Base-by-base conservation (phyloP, 225 moss, liverwort and hornwort genomes). In the Lunularia cruciata region DNA sequence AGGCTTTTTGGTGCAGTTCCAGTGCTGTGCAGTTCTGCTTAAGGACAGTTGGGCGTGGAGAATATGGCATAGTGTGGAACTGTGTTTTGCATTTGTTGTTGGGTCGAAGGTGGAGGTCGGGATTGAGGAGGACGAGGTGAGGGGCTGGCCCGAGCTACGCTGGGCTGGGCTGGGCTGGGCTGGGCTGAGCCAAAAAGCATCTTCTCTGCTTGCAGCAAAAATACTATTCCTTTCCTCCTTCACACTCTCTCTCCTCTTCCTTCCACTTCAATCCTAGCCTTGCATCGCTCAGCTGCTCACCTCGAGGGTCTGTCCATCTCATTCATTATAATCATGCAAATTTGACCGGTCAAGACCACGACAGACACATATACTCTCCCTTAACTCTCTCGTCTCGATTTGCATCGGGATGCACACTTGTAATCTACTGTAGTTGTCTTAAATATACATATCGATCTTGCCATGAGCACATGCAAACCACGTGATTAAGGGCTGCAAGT, bases 401-500 rank as follows among this genome's bases (percentile, higher is more conserved):
- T 63, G 40, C 63, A 40, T 63, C 43, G 63, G 63, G 63, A 63
- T 63, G 63, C 63, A 42, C 63, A 39, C 16, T 63, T 63, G 63
- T 63, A 42, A 63, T 63, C 63, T 63, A 63, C 28, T 63, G 42
- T 43, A 63, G 42, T 13, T 13, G 27, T 28, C 42, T 63, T 63
- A 40, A 63, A 63, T 63, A 63, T 38, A 28, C 23, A 45, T 63
- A 63, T 63, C 63, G 34, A 38, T 43, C 63, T 63, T 40, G 15
- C 63, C 63, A 43, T 63, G 63, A 63, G 42, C 63, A 63, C 63
- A 63, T 63, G 42, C 40, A 43, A 63, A 63, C 63, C 63, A 63
- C 63, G 63, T 63, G 63, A 63, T 63, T 63, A 63, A 40, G 63
- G 43, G 43, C 63, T 63, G 43, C 63, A 63, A 63, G 63, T 63